Evolutionary conservation across 2,329 filamentous ascomycete genomes (phyloP).

Genomic region (Sclerotinia sclerotiorum): DNA sequence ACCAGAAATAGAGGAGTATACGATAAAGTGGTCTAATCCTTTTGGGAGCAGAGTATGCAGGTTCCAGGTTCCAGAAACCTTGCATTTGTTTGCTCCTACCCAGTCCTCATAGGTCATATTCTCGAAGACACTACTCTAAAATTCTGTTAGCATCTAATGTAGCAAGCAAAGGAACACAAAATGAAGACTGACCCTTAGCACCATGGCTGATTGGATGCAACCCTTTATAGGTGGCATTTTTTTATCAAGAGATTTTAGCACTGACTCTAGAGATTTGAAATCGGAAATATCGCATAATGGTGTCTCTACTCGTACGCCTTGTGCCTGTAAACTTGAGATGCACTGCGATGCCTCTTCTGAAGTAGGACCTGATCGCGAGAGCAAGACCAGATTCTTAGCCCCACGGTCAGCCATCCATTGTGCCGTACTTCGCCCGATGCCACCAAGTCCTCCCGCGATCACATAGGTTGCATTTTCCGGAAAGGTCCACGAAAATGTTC

Average conservation of each 20-base stretch:
- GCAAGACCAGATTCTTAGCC: slow-evolving; percentile 36
- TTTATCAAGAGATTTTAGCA: slow-evolving; percentile 2
- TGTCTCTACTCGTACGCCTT: slow-evolving; percentile 46
- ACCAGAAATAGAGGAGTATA: slow-evolving; percentile 42
- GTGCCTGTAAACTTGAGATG: slow-evolving; percentile 21
- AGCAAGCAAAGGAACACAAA: not conserved
- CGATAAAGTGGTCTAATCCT: slow-evolving; percentile 27
- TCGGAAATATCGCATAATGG: slow-evolving; percentile 51
- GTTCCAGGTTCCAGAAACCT: slow-evolving; percentile 37
- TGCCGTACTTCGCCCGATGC: slow-evolving; percentile 35
- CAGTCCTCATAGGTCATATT: slow-evolving; percentile 44
- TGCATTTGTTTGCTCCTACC: slow-evolving; percentile 40
- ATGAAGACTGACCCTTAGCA: slow-evolving; percentile 36
- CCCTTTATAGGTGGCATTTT: slow-evolving; percentile 42
- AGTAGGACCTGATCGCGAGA: slow-evolving; percentile 34
- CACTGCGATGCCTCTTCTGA: slow-evolving; percentile 19
- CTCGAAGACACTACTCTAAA: slow-evolving; percentile 23
- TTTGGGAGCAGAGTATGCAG: slow-evolving; percentile 28
- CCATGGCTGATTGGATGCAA: slow-evolving; percentile 50
- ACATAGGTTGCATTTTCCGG: slow-evolving; percentile 32
- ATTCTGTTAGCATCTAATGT: not conserved
- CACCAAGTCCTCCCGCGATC: slow-evolving; percentile 39
- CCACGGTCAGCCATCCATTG: slow-evolving; percentile 32
- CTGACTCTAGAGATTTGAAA: slow-evolving; percentile 29
- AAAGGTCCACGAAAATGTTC: not conserved